Conservation (phyloP, 2,329 filamentous ascomycete species). For the Pseudogymnoascus sp. region DNA sequence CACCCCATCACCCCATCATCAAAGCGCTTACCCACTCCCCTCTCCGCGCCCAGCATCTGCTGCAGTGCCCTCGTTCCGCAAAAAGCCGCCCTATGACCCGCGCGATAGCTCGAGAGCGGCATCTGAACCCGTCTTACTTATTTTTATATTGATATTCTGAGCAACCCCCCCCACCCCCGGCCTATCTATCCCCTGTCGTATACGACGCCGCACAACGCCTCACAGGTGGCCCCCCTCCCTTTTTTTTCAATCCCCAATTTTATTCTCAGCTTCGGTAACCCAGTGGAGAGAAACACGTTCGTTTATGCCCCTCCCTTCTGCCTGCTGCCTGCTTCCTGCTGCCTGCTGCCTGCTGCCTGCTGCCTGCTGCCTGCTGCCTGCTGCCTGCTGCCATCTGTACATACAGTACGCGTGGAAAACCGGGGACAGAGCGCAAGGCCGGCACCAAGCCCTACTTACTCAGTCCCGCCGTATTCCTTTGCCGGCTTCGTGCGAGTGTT, state of each 20-base stretch:
- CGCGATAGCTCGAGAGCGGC: not conserved
- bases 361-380: not conserved
- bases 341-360: not conserved
- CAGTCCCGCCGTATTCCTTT: no score
- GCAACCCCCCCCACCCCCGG: not conserved
- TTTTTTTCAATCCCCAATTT: not conserved
- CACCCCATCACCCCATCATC: not conserved
- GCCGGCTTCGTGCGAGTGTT: not conserved
- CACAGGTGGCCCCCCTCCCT: not conserved
- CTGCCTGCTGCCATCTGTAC: not conserved
- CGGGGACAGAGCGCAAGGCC: not conserved
- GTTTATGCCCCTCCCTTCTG: not conserved
- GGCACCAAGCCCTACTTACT: not conserved
- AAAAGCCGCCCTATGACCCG: not conserved
- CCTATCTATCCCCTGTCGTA: not conserved
- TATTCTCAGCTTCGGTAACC: not conserved
- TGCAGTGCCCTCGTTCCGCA: not conserved
- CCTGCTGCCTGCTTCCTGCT: not conserved
- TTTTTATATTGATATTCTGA: not conserved
- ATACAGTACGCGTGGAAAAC: not conserved
- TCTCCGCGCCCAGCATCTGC: not conserved
- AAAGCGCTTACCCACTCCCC: not conserved
- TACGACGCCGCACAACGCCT: not conserved
- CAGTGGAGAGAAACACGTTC: not conserved
- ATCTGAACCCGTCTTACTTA: constrained; percentile 3